Percentiles rank a stretch among this genome's conserved stretches.
phyloP scores from a whole-genome alignment of 305 asterid species.

The Fraxinus ornus region DNA sequence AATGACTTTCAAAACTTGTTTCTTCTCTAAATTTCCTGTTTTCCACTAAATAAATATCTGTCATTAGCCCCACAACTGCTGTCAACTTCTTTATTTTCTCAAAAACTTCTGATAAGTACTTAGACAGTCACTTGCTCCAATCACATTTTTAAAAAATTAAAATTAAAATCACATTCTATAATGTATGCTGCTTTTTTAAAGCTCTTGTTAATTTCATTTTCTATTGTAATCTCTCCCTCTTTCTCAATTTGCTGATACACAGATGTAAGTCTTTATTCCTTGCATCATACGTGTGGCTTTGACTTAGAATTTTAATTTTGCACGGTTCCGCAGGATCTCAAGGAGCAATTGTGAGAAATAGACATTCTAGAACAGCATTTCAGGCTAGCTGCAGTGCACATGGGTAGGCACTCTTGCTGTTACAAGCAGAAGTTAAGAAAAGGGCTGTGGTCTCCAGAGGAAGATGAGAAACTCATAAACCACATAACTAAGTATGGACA shows the following conservation, averaged over 20 bases:
- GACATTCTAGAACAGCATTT: slow-evolving; percentile 14
- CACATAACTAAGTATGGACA: slow-evolving; percentile 74
- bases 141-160: slow-evolving; percentile 22
- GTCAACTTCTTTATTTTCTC: slow-evolving; percentile 47
- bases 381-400: slow-evolving; percentile 28
- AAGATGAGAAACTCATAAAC: slow-evolving; percentile 69
- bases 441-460: slow-evolving; percentile 90
- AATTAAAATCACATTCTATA: slow-evolving; percentile 28
- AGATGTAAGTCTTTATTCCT: background rate
- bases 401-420: slow-evolving; percentile 91
- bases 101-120: slow-evolving; percentile 39
- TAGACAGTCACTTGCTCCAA: slow-evolving; percentile 37
- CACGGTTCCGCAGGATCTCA: background rate
- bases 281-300: background rate
- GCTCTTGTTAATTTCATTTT: slow-evolving; percentile 34
- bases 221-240: background rate
- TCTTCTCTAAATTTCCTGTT: background rate
- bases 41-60: slow-evolving; percentile 66
- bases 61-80: slow-evolving; percentile 47
- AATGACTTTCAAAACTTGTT: background rate
- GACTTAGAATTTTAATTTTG: background rate
- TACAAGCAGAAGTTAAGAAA: slow-evolving; percentile 81
- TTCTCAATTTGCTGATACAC: background rate
- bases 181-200: slow-evolving; percentile 47
- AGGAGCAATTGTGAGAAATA: background rate